A percentile compares a stretch with the other conserved stretches of the same genome.
phyloP scores from a whole-genome alignment of 805 yeast genomes.

The Cyberlindnera samutprakarnensis region DNA sequence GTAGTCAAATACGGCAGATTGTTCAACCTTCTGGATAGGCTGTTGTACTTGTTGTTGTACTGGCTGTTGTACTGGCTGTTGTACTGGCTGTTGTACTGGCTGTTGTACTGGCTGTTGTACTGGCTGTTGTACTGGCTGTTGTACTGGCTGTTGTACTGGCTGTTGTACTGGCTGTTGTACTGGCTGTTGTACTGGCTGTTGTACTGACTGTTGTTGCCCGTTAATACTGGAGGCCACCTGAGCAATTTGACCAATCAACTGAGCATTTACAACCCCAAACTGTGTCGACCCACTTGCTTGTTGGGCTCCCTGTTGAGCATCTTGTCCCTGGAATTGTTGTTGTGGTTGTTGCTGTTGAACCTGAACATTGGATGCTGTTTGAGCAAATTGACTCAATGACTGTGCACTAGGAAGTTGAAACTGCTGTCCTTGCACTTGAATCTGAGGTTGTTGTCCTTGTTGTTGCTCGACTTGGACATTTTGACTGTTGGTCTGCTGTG shows the following conservation, averaged over 20 bases:
- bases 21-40: background rate
- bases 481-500: background rate
- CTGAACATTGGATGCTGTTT: background rate
- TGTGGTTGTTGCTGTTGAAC: background rate
- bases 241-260: constrained; percentile 3
- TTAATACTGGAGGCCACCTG: too few species aligned
- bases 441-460: background rate
- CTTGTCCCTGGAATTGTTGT: constrained; percentile 1
- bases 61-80: constrained; percentile 2
- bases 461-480: constrained; percentile 1
- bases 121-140: constrained; percentile 2
- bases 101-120: constrained; percentile 6
- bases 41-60: constrained; percentile 1
- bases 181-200: too few species aligned
- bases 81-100: constrained; percentile 2
- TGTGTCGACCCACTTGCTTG: constrained; percentile 2
- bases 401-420: background rate
- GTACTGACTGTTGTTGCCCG: too few species aligned
- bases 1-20: constrained; percentile 6
- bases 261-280: too few species aligned
- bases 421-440: background rate
- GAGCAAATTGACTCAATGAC: background rate
- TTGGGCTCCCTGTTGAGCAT: constrained; percentile 1
- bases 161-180: too few species aligned
- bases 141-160: too few species aligned